Conservation (phyloP, 371 early-diverging fungal species). For the Synchytrium microbalum region DNA sequence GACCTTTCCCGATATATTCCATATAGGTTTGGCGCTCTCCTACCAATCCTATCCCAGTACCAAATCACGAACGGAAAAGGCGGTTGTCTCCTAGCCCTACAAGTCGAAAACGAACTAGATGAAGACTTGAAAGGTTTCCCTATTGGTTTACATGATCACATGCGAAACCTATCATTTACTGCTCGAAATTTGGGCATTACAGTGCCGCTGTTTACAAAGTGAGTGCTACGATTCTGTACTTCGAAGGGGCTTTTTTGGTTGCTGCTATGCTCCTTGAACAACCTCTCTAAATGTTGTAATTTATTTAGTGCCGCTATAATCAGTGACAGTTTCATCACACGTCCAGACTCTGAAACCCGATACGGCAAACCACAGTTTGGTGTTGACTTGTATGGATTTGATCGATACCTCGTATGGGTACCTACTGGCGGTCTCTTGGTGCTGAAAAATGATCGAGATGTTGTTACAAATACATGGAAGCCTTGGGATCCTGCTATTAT, state of each 20-base stretch:
- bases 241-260: conserved; percentile 17
- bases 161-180: conserved; percentile 64
- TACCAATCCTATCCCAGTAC: conserved; percentile 68
- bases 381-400: conserved; percentile 70
- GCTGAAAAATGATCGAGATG: neutral
- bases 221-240: conserved; percentile 78
- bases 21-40: conserved; percentile 49
- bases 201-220: conserved; percentile 74
- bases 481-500: conserved; percentile 58
- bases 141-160: conserved; percentile 74
- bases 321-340: conserved; percentile 46
- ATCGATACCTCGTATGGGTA: conserved; percentile 58
- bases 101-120: conserved; percentile 76
- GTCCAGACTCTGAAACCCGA: conserved; percentile 35
- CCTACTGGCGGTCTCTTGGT: conserved; percentile 15
- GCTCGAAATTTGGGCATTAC: conserved; percentile 70
- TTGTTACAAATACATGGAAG: conserved; percentile 34
- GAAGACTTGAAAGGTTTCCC: conserved; percentile 57
- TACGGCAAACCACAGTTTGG: conserved; percentile 50
- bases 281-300: too few relatives aligned
- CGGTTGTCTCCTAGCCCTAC: conserved; percentile 68
- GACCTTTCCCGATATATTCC: neutral
- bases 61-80: conserved; percentile 55
- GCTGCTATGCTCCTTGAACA: neutral
- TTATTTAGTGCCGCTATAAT: neutral